These are phyloP conservation scores for Chamaecyparis obtusa DNA, from an alignment of 75 land plant species.

Conservation along the genomic window DNA sequence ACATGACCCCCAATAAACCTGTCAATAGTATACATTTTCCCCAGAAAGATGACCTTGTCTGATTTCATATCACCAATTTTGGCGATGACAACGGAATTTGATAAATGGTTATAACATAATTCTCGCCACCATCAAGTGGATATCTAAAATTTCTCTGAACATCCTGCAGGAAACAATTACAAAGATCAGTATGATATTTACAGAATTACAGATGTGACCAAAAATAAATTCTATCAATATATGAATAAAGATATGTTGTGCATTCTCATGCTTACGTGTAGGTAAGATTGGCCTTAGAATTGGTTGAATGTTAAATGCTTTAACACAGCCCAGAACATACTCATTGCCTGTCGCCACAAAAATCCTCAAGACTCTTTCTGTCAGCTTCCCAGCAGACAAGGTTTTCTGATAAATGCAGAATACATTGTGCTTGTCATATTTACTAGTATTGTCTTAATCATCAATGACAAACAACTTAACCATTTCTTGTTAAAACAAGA, in stretches of 20 bases:
- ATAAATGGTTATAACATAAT: background rate
- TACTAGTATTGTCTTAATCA: background rate
- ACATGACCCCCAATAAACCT: background rate
- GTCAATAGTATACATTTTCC: background rate
- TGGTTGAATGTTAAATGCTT: conserved; percentile 52
- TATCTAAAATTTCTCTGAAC: conserved; percentile 27
- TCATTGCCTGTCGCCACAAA: conserved; percentile 72
- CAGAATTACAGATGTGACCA: background rate
- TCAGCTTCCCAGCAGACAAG: conserved; percentile 77
- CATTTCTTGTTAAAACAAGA: background rate
- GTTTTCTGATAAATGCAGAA: conserved; percentile 24
- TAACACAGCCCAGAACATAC: conserved; percentile 52
- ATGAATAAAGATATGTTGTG: background rate
- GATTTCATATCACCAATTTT: background rate
- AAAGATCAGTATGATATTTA: background rate
- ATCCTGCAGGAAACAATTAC: conserved; percentile 23
- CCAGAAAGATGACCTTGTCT: background rate
- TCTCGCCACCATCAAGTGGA: background rate
- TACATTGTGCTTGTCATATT: background rate
- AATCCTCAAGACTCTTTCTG: conserved; percentile 65
- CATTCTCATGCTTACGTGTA: conserved; percentile 39
- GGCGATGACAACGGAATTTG: background rate
- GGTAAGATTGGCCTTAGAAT: conserved; percentile 59
- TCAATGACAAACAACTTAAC: background rate
- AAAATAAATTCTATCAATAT: background rate